phyloP scores from a whole-genome alignment of 2,329 filamentous ascomycete genomes.

The Alternaria alternata region DNA sequence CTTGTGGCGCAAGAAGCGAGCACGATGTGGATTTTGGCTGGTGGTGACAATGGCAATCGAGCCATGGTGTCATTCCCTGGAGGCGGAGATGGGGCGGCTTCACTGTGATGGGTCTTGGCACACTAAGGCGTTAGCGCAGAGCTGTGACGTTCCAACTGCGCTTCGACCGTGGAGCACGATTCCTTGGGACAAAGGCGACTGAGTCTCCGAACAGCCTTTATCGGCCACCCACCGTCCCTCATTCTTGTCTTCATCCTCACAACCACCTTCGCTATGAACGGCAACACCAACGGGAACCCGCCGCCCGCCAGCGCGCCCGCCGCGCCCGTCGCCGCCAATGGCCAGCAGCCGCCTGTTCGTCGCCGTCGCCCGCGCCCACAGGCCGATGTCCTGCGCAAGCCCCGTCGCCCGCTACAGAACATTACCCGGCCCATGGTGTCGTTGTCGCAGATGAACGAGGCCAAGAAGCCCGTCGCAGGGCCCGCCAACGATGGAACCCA shows the following conservation, averaged over 20 bases:
- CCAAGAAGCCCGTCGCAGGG: conserved; percentile 21
- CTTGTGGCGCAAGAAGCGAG: neutral
- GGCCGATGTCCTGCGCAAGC: conserved; percentile 50
- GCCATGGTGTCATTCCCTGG: conserved; percentile 19
- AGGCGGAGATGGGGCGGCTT: conserved; percentile 12
- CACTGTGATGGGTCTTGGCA: conserved; percentile 12
- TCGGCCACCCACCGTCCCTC: conserved; percentile 40
- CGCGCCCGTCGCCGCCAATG: conserved; percentile 44
- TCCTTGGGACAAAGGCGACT: conserved; percentile 15
- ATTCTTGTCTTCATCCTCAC: conserved; percentile 30
- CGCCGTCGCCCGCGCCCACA: conserved; percentile 46
- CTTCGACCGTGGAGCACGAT: conserved; percentile 7
- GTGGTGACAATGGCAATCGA: neutral
- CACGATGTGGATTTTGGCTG: neutral
- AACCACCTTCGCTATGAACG: conserved; percentile 29
- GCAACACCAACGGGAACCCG: conserved; percentile 29
- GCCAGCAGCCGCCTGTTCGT: conserved; percentile 37
- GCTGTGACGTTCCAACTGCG: conserved; percentile 23
- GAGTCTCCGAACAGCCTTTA: conserved; percentile 15
- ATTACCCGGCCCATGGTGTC: conserved; percentile 44
- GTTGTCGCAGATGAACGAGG: conserved; percentile 45
- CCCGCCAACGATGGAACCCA: conserved; percentile 20
- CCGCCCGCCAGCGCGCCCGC: conserved; percentile 30
- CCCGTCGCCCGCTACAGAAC: conserved; percentile 45
- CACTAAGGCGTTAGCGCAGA: conserved; percentile 19